Percentiles rank a stretch among this genome's conserved stretches.
Conservation (phyloP, 2,329 filamentous ascomycete genomes). For the Colletotrichum musicola region DNA sequence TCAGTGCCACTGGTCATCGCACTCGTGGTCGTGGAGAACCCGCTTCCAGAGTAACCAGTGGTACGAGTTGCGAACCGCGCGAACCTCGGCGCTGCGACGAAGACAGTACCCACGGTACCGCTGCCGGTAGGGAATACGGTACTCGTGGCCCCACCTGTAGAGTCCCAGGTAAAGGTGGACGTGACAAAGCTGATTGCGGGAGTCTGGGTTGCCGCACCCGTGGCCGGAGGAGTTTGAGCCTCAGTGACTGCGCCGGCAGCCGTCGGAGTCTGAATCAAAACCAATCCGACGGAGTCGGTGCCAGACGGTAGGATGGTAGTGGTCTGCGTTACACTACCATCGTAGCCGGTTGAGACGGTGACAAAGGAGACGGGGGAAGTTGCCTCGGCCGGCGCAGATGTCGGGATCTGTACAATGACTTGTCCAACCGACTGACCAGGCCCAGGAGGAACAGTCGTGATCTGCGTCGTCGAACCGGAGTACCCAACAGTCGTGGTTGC, state of each 20-base stretch:
- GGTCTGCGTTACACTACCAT: slow-evolving; percentile 17
- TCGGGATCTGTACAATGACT: slow-evolving; percentile 1
- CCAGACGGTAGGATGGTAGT: slow-evolving; percentile 21
- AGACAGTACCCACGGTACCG: slow-evolving; percentile 1
- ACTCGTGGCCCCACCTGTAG: slow-evolving; percentile 11
- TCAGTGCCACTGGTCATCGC: slow-evolving; percentile 16
- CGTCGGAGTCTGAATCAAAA: slow-evolving; percentile 30
- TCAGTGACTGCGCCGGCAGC: too few species aligned
- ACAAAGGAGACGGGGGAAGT: slow-evolving; percentile 12
- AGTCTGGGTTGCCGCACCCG: background rate
- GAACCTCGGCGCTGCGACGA: slow-evolving; percentile 6
- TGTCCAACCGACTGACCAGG: background rate
- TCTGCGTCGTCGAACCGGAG: background rate
- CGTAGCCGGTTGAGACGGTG: slow-evolving; percentile 27
- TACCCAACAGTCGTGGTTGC: background rate
- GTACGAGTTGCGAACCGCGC: slow-evolving; percentile 7
- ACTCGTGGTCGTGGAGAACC: slow-evolving; percentile 9
- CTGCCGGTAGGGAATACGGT: slow-evolving; percentile 17
- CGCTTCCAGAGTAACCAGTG: background rate
- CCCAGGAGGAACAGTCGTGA: slow-evolving; percentile 1
- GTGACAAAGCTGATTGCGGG: background rate
- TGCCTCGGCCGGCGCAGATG: background rate
- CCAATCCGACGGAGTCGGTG: slow-evolving; percentile 13
- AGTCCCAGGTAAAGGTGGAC: slow-evolving; percentile 6
- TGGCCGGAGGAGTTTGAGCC: too few species aligned